phyloP scores from a whole-genome alignment of 306 rosid genomes.

The Pyrus pyrifolia region DNA sequence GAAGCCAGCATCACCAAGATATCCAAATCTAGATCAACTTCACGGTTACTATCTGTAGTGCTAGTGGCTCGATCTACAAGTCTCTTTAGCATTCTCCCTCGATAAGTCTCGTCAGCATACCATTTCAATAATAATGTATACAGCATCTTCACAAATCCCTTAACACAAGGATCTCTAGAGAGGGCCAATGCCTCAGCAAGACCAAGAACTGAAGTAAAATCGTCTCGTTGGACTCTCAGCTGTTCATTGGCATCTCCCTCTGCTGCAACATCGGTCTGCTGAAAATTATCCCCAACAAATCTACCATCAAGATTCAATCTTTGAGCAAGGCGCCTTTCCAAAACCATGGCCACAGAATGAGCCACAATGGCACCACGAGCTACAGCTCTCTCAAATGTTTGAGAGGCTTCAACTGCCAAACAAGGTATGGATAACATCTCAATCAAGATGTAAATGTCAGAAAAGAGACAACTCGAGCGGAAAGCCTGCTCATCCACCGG shows the following conservation, averaged over 20 bases:
- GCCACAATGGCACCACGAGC: constrained; percentile 82
- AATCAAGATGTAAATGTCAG: constrained; percentile 75
- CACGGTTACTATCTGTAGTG: constrained; percentile 54
- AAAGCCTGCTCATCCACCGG: constrained; percentile 67
- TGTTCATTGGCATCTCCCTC: constrained; percentile 69
- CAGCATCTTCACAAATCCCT: constrained; percentile 82
- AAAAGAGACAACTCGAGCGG: constrained; percentile 54
- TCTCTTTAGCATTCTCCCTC: constrained; percentile 81
- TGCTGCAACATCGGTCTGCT: constrained; percentile 43
- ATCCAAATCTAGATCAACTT: constrained; percentile 78
- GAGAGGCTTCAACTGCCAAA: constrained; percentile 92
- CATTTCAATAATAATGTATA: constrained; percentile 78
- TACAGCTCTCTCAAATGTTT: constrained; percentile 94
- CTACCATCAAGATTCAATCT: constrained; percentile 44
- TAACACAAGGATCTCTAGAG: constrained; percentile 69
- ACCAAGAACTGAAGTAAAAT: constrained; percentile 84
- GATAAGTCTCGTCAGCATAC: constrained; percentile 79
- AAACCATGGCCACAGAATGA: constrained; percentile 79
- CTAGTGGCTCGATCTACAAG: constrained; percentile 83
- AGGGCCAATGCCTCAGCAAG: constrained; percentile 93
- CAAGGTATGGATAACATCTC: constrained; percentile 98
- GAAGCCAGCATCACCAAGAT: constrained; percentile 71
- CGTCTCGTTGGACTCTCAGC: constrained; percentile 70
- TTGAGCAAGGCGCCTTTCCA: constrained; percentile 85
- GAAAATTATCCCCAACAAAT: constrained; percentile 50